Evolutionary conservation across 2,329 filamentous ascomycete genomes (phyloP).

Genomic region (Sporothrix curviconia): DNA sequence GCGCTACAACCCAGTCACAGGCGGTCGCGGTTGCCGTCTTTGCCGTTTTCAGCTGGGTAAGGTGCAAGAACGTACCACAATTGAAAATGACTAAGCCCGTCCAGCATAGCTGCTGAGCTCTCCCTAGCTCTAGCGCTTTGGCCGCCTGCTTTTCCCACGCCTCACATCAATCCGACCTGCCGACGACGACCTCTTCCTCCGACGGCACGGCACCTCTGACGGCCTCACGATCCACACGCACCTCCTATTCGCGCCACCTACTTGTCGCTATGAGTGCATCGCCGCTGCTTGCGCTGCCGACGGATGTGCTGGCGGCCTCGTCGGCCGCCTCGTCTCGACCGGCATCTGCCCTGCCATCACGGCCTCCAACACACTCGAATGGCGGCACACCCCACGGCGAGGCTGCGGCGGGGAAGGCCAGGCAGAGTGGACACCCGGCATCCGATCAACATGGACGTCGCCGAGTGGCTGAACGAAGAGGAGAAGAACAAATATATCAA

Average conservation of each 20-base stretch:
- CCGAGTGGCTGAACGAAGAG: slow-evolving; percentile 76
- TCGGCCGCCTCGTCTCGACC: slow-evolving; percentile 6
- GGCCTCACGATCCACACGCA: neutral
- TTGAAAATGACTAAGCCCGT: too few species aligned
- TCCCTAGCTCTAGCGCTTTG: too few species aligned
- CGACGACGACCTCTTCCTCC: too few species aligned
- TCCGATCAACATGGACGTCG: slow-evolving; percentile 47
- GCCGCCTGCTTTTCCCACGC: too few species aligned
- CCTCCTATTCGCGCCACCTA: neutral
- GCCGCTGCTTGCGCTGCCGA: slow-evolving; percentile 37
- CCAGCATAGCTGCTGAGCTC: too few species aligned
- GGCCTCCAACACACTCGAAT: slow-evolving; percentile 13
- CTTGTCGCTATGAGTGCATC: slow-evolving; percentile 37
- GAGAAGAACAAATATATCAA: slow-evolving; percentile 80
- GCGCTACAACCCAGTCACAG: too few species aligned
- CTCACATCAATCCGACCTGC: too few species aligned
- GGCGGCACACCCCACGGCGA: slow-evolving; percentile 7
- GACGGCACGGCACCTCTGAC: too few species aligned
- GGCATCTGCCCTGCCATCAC: slow-evolving; percentile 8
- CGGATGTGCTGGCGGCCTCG: slow-evolving; percentile 26
- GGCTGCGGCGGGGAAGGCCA: slow-evolving; percentile 10
- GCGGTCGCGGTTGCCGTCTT: too few species aligned
- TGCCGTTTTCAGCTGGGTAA: too few species aligned
- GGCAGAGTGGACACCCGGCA: slow-evolving; percentile 4
- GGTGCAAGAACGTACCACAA: too few species aligned